Base-by-base conservation (phyloP, 352 stramenopile genomes). In the Globisporangium solare region DNA sequence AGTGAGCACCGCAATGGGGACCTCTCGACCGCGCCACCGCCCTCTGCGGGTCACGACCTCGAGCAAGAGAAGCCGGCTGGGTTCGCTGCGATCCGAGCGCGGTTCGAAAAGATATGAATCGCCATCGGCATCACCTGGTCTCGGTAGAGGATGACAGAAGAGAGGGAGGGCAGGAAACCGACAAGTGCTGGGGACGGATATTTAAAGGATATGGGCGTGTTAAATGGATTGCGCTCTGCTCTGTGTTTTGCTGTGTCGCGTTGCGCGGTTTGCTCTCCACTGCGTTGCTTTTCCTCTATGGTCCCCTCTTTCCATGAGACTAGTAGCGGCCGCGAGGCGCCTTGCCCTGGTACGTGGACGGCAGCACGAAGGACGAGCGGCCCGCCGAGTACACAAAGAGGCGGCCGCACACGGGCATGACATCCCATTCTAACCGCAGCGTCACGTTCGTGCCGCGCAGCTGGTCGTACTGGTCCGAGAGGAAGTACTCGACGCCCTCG, bases 341-440 rank as follows among this genome's bases (percentile, higher is more conserved):
- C 35, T 88, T 90, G 70, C 83, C 83, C 54, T 89, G 66, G 66
- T 94, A 94, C 62, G 63, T 68, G 48, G 63, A 51, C 24, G 83
- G 83, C 61, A 94, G 60, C 52, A 64, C 61, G 56, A 94, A 94
- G 47, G 61, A 79, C 37, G 70, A 57, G 58, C 68, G 67, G 39
- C 58, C 74, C 40, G 73, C 67, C 35, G 71, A 70, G 67, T 92
- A 67, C 59, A 92, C 69, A 22, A 92, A 91, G 22, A 94, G 71
- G 13, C 76, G 72, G 42, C 84, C 84, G 58, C 79, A 90, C 31
- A 94, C 83, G 10, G 84, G 84, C 84, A 94, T 94, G 64, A 92
- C 71, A 60, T 94, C 84, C 82, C 83, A 94, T 66, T 92, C 74
- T 54, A 94, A 73, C 41, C 77, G 70, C 57, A 94, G 76, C 57